Evolutionary conservation across 2,329 filamentous ascomycete species (phyloP).

Genomic region (Triangularia setosa): DNA sequence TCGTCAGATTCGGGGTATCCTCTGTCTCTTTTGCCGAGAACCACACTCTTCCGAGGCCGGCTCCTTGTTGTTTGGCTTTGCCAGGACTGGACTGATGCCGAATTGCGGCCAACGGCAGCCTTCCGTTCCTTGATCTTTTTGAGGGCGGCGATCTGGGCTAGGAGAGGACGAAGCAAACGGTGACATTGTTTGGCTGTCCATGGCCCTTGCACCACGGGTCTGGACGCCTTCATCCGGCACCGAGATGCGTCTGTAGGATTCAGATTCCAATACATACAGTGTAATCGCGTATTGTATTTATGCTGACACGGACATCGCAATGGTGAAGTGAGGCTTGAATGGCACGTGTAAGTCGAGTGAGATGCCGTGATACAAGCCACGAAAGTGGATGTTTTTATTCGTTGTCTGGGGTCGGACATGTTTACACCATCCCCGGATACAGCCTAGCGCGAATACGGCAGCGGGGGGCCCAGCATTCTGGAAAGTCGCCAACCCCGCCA

Average conservation of each 20-base stretch:
- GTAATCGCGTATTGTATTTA: neutral
- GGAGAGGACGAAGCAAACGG: conserved; percentile 44
- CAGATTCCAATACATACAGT: neutral
- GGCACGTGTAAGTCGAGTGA: neutral
- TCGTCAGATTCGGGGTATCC: conserved; percentile 15
- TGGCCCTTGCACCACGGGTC: conserved; percentile 15
- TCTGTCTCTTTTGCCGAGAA: conserved; percentile 17
- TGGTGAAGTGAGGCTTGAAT: neutral
- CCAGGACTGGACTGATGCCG: neutral
- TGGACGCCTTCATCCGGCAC: neutral
- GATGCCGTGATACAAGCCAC: neutral
- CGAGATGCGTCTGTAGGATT: neutral
- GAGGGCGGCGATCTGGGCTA: conserved; percentile 40
- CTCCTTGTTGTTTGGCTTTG: neutral
- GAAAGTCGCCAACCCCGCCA: neutral
- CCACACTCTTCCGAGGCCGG: neutral
- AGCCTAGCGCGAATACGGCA: neutral
- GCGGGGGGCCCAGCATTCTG: neutral
- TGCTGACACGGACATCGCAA: neutral
- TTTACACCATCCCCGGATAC: conserved; percentile 15
- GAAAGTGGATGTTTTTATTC: conserved; percentile 4
- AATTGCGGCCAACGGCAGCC: neutral
- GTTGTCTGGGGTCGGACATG: conserved; percentile 4
- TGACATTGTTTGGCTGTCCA: conserved; percentile 49
- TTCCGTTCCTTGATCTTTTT: conserved; percentile 32